Conservation (phyloP, 257 asterid species). For the Jaltomata sinuosa region DNA sequence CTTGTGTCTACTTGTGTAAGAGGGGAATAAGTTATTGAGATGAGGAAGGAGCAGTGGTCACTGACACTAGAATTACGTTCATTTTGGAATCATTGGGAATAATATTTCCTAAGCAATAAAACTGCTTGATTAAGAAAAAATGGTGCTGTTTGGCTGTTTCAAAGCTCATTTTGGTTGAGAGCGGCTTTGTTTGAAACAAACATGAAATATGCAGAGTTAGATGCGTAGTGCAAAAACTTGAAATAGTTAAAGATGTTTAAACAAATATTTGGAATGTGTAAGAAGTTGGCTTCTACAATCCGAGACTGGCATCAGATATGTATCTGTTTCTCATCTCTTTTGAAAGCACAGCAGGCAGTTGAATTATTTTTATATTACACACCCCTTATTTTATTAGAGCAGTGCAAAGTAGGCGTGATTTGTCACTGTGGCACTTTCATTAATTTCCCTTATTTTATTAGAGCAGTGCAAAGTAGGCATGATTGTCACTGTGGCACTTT, state of each 20-base stretch:
- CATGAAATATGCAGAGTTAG: background rate
- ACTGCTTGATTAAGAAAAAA: background rate
- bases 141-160: background rate
- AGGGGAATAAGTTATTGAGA: background rate
- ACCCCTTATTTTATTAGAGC: background rate
- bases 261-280: background rate
- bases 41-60: background rate
- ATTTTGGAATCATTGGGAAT: background rate
- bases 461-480: background rate
- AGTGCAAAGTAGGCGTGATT: background rate
- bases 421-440: background rate
- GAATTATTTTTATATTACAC: background rate
- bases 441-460: background rate
- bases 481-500: background rate
- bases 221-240: background rate
- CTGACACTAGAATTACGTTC: background rate
- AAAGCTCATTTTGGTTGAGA: background rate
- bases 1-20: background rate
- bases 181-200: background rate
- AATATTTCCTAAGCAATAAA: background rate
- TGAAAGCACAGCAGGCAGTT: background rate
- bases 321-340: background rate
- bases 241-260: background rate
- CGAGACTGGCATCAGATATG: background rate
- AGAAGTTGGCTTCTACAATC: background rate